These are phyloP conservation scores for Macrocybe gigantea DNA, from an alignment of 768 basidiomycete species.

Conservation along the genomic window DNA sequence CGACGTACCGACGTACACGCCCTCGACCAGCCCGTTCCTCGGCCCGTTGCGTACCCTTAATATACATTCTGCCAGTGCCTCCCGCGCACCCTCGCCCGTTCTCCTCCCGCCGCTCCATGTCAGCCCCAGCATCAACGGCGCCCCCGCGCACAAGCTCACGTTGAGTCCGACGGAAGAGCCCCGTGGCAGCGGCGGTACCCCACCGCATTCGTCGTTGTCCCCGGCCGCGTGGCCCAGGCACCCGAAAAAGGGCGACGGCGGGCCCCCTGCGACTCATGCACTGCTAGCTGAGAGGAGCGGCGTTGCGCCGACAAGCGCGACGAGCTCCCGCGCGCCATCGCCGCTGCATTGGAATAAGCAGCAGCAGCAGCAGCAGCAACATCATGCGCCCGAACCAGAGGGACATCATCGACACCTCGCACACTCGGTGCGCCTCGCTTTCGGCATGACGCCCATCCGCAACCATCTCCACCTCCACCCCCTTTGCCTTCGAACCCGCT, in stretches of 20 bases:
- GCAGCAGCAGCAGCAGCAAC: constrained; percentile 1
- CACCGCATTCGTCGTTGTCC: background rate
- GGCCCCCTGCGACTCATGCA: constrained; percentile 4
- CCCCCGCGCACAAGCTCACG: constrained; percentile 13
- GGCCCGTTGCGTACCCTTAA: constrained; percentile 72
- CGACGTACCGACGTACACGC: constrained; percentile 45
- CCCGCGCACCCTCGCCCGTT: constrained; percentile 69
- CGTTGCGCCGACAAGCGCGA: constrained; percentile 8
- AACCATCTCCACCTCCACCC: constrained; percentile 3
- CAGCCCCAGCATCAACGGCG: constrained; percentile 7
- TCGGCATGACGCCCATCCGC: constrained; percentile 87
- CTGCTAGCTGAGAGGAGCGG: background rate
- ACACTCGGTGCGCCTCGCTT: constrained; percentile 80
- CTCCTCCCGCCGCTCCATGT: constrained; percentile 48
- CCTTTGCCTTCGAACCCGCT: constrained; percentile 4
- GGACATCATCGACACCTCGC: constrained; percentile 60
- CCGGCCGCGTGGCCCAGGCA: no score
- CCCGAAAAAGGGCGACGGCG: no score
- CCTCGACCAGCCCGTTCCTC: constrained; percentile 76
- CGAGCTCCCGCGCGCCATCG: constrained; percentile 20
- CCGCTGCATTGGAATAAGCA: constrained; percentile 14
- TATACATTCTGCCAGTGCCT: constrained; percentile 64
- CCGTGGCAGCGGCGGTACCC: constrained; percentile 2
- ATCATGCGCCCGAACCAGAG: constrained; percentile 18
- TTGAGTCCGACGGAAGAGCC: constrained; percentile 17